Evolutionary conservation across 169 alveolate species (phyloP).

Genomic region (Plasmodium fragile): DNA sequence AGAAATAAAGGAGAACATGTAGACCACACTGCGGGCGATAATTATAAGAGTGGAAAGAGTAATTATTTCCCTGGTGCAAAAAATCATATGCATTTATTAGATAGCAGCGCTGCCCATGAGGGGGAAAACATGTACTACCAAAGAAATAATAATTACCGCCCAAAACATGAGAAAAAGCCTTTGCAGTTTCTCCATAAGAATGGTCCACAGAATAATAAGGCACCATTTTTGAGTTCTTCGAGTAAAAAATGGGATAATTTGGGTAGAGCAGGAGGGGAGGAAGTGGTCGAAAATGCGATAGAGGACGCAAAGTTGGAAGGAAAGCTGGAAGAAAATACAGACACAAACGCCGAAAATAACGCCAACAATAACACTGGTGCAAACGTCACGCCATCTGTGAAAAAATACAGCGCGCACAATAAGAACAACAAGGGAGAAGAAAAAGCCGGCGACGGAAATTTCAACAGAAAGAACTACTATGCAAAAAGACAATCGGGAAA

Average conservation of each 20-base stretch:
- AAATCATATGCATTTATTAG: neutral
- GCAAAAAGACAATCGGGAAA: neutral
- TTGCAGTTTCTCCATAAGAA: neutral
- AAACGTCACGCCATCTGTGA: neutral
- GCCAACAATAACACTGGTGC: neutral
- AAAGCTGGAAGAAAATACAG: neutral
- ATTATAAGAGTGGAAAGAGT: constrained; percentile 5
- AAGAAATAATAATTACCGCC: constrained; percentile 28
- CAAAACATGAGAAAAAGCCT: constrained; percentile 15
- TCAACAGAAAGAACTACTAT: constrained; percentile 9
- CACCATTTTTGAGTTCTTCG: constrained; percentile 1
- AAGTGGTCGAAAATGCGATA: neutral
- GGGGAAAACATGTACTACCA: constrained; percentile 18
- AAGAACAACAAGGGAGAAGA: constrained; percentile 23
- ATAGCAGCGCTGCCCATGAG: neutral
- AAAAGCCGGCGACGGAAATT: constrained; percentile 8
- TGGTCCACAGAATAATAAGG: constrained; percentile 6
- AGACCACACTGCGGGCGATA: neutral
- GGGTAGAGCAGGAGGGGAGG: neutral
- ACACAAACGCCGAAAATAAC: neutral
- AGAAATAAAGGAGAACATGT: constrained; percentile 3
- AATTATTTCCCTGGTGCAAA: constrained; percentile 11
- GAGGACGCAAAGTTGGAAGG: neutral
- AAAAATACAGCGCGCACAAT: neutral
- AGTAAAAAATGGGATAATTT: constrained; percentile 12